Evolutionary conservation across 768 basidiomycete genomes (phyloP).

Genomic region (Holtermanniella nyarrowii): DNA sequence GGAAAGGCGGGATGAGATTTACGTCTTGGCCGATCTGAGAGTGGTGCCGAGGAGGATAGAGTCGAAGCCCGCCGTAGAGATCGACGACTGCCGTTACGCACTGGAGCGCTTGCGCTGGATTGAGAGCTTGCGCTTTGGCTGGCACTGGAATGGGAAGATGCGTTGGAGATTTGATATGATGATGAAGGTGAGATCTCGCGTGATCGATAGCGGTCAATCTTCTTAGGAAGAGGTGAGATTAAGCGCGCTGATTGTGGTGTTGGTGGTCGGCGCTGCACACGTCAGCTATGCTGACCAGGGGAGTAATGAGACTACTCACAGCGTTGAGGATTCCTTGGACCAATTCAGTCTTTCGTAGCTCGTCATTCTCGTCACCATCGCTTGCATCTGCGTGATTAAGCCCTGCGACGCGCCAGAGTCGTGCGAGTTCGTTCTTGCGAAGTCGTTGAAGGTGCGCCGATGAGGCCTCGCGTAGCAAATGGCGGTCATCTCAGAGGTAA

Average conservation of each 20-base stretch:
- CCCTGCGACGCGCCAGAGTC: slow-evolving; percentile 39
- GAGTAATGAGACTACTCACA: slow-evolving; percentile 11
- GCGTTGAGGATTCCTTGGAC: slow-evolving; percentile 34
- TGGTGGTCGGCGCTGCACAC: slow-evolving; percentile 1
- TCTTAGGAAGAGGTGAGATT: slow-evolving; percentile 10
- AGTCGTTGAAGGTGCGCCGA: slow-evolving; percentile 29
- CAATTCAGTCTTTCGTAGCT: slow-evolving; percentile 33
- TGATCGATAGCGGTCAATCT: no score
- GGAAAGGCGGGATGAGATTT: slow-evolving; percentile 6
- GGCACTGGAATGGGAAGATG: no score
- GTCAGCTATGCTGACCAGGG: not conserved
- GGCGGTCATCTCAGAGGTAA: slow-evolving; percentile 28
- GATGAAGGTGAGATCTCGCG: no score
- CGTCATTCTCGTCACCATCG: slow-evolving; percentile 9
- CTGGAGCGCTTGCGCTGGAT: not conserved
- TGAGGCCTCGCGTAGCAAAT: slow-evolving; percentile 33
- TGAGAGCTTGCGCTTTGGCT: not conserved
- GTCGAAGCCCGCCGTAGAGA: slow-evolving; percentile 19
- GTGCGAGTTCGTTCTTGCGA: slow-evolving; percentile 35
- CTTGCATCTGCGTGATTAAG: slow-evolving; percentile 27
- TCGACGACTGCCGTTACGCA: slow-evolving; percentile 1
- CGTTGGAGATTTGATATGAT: no score
- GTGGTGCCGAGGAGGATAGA: slow-evolving; percentile 17
- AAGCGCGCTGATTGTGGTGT: not conserved
- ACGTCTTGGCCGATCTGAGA: slow-evolving; percentile 11